These are phyloP conservation scores for Exophiala aquamarina DNA, from an alignment of 2,329 filamentous ascomycete species.

Conservation along the genomic window DNA sequence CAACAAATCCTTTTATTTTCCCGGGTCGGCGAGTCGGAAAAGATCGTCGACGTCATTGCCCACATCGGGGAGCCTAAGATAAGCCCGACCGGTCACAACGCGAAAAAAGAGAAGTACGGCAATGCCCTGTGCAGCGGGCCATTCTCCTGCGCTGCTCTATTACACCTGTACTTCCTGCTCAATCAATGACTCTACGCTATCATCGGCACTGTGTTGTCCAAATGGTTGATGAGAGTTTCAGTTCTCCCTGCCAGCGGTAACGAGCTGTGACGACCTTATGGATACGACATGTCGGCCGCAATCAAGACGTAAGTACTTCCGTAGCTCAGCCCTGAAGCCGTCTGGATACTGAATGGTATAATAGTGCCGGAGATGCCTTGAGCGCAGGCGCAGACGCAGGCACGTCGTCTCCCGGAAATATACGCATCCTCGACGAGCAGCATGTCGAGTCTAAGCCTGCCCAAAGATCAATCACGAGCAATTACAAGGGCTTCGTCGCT, in stretches of 20 bases:
- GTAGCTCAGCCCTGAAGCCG: neutral
- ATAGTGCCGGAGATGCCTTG: neutral
- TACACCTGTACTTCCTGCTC: too few species aligned
- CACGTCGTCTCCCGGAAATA: neutral
- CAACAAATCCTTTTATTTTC: too few species aligned
- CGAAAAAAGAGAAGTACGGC: too few species aligned
- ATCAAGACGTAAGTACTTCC: constrained; percentile 4
- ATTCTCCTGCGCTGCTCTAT: too few species aligned
- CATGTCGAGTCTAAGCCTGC: neutral
- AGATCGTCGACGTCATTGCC: constrained; percentile 6
- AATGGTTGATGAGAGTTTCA: neutral
- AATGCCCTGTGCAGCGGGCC: too few species aligned
- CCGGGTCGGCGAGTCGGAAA: too few species aligned
- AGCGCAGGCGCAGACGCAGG: neutral
- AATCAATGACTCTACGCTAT: too few species aligned
- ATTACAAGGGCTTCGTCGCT: constrained; percentile 95
- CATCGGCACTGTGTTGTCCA: neutral
- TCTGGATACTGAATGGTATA: neutral
- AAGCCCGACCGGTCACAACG: constrained; percentile 11
- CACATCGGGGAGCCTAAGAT: constrained; percentile 18
- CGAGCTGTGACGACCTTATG: neutral
- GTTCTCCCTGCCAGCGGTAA: neutral
- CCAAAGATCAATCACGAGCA: constrained; percentile 34
- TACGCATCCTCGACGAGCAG: neutral
- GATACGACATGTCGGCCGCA: constrained; percentile 6